phyloP scores from a whole-genome alignment of 106 monocot genomes.

The Acorus gramineus region DNA sequence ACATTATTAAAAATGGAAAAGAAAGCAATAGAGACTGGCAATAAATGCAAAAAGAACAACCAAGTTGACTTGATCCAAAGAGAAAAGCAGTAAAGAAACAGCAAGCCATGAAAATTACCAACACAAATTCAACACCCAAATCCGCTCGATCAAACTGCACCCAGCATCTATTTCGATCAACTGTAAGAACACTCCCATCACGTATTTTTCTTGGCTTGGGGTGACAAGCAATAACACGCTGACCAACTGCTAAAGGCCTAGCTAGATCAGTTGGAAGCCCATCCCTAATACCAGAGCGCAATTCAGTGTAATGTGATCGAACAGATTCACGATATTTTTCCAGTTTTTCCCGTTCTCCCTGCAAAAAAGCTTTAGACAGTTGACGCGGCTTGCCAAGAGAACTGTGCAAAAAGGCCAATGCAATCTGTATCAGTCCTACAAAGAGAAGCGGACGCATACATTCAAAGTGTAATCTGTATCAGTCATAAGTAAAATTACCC shows the following conservation, averaged over 20 bases:
- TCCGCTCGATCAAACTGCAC: conserved; percentile 97
- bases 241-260: conserved; percentile 88
- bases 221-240: conserved; percentile 96
- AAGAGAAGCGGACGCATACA: background rate
- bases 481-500: conserved; percentile 31
- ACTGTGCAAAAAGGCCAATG: conserved; percentile 21
- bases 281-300: conserved; percentile 67
- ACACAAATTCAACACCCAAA: conserved; percentile 86
- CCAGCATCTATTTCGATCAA: conserved; percentile 70
- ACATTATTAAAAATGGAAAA: no score
- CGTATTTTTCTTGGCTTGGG: conserved; percentile 96
- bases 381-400: conserved; percentile 97
- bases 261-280: conserved; percentile 88
- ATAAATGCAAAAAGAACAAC: no score
- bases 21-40: no score
- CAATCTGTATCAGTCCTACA: background rate
- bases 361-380: conserved; percentile 64
- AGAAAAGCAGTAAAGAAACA: no score
- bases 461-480: background rate
- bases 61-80: no score
- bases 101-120: conserved; percentile 30
- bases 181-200: conserved; percentile 90
- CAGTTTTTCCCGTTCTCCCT: conserved; percentile 85
- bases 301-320: conserved; percentile 72
- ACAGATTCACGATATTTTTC: conserved; percentile 90